Percentiles rank a stretch among this genome's conserved stretches.
Conservation (phyloP, 495 filamentous ascomycete genomes). For the Podospora anserina region DNA sequence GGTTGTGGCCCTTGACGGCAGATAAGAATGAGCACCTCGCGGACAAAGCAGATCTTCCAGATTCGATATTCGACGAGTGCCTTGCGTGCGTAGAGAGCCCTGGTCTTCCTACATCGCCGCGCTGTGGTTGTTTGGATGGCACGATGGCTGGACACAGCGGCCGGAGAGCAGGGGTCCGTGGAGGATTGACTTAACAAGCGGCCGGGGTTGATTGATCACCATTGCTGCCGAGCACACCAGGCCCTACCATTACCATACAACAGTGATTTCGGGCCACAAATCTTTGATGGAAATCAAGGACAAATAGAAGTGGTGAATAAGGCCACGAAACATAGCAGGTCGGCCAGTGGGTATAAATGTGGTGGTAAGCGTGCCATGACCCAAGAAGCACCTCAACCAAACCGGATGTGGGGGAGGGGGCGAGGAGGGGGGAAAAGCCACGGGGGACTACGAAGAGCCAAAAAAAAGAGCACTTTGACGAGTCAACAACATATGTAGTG, state of each 20-base stretch:
- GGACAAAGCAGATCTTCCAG: too few species aligned
- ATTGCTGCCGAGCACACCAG: background rate
- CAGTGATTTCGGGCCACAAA: background rate
- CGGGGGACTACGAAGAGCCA: background rate
- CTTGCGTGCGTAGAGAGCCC: too few species aligned
- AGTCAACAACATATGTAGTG: background rate
- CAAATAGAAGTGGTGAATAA: constrained; percentile 14
- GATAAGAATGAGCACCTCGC: too few species aligned
- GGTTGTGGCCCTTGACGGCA: too few species aligned
- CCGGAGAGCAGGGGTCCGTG: background rate
- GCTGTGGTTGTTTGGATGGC: background rate
- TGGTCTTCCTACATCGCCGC: background rate
- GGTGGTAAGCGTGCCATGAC: background rate
- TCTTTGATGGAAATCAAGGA: constrained; percentile 1
- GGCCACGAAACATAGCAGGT: constrained; percentile 24
- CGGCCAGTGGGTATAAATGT: background rate
- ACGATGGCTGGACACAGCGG: background rate
- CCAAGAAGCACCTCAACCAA: background rate
- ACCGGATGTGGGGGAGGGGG: background rate
- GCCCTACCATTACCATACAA: constrained; percentile 19
- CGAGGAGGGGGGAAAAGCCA: background rate
- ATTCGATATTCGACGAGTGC: too few species aligned
- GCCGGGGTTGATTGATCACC: background rate
- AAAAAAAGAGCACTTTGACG: background rate
- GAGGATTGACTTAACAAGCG: constrained; percentile 13